These are phyloP conservation scores for Endothia cerciana DNA, from an alignment of 2,329 filamentous ascomycete genomes.

Conservation along the genomic window DNA sequence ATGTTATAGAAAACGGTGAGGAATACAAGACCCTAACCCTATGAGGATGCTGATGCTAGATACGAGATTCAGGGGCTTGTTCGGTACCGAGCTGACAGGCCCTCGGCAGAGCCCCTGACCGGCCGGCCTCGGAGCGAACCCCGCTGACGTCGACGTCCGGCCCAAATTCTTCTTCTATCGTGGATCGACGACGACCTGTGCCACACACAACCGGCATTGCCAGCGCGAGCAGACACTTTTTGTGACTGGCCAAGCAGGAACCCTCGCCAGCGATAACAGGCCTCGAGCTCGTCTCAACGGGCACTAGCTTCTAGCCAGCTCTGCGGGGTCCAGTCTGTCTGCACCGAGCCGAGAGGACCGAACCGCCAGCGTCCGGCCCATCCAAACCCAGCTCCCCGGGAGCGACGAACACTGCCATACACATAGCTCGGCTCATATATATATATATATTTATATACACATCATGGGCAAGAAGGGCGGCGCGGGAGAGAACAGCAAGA, in stretches of 20 bases:
- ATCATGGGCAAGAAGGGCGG: conserved; percentile 71
- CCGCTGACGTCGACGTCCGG: conserved; percentile 21
- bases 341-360: not conserved
- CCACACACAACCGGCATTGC: conserved; percentile 3
- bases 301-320: not conserved
- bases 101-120: no score
- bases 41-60: not conserved
- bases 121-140: conserved; percentile 18
- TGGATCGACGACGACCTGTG: not conserved
- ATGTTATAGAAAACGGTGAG: no score
- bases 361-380: not conserved
- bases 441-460: not conserved
- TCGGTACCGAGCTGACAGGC: no score
- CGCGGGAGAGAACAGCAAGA: conserved; percentile 82
- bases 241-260: not conserved
- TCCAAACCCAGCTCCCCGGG: not conserved
- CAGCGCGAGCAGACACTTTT: not conserved
- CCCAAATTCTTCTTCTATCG: conserved; percentile 2
- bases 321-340: not conserved
- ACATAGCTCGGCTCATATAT: not conserved
- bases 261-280: not conserved
- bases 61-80: no score
- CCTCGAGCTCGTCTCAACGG: not conserved
- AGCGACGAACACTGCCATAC: not conserved
- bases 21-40: not conserved